Percentiles rank a stretch among this genome's conserved stretches.
Conservation (phyloP, 176 grass and related monocot genomes). For the Otatea glauca region DNA sequence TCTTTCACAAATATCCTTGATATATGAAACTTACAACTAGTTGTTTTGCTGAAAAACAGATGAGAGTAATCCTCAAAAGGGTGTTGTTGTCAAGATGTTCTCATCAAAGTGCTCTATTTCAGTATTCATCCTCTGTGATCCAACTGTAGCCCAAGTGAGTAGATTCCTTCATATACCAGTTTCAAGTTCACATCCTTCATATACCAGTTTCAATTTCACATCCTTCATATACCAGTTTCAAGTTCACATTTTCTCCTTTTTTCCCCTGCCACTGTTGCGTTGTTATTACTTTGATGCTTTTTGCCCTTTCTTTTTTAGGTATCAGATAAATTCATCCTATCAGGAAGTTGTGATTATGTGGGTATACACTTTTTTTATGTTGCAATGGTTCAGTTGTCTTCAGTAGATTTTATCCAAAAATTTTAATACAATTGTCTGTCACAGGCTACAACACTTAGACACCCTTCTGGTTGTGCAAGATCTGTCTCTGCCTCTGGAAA, state of each 20-base stretch:
- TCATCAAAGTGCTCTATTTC: conserved; percentile 79
- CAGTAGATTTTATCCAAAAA: conserved; percentile 24
- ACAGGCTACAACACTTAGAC: conserved; percentile 70
- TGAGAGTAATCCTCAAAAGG: conserved; percentile 68
- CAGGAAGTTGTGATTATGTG: conserved; percentile 89
- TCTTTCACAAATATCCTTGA: conserved; percentile 20
- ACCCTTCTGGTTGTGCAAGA: conserved; percentile 87
- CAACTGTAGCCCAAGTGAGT: conserved; percentile 66
- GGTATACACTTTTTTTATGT: conserved; percentile 23
- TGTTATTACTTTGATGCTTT: conserved; percentile 14
- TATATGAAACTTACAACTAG: conserved; percentile 20
- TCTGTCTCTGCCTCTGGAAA: conserved; percentile 64
- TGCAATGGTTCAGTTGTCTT: conserved; percentile 32
- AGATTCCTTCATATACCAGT: conserved; percentile 34
- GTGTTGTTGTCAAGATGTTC: conserved; percentile 81
- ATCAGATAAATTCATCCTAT: conserved; percentile 57
- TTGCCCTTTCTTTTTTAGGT: conserved; percentile 52
- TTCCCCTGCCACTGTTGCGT: neutral
- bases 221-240: conserved; percentile 37
- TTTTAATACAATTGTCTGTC: conserved; percentile 39
- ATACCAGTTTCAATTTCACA: too few species aligned
- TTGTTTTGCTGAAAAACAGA: conserved; percentile 54
- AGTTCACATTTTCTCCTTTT: conserved; percentile 36
- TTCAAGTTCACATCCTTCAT: conserved; percentile 41
- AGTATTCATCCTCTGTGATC: conserved; percentile 77